These are phyloP conservation scores for Volvox africanus DNA, from an alignment of 139 green algal genomes.

Conservation along the genomic window DNA sequence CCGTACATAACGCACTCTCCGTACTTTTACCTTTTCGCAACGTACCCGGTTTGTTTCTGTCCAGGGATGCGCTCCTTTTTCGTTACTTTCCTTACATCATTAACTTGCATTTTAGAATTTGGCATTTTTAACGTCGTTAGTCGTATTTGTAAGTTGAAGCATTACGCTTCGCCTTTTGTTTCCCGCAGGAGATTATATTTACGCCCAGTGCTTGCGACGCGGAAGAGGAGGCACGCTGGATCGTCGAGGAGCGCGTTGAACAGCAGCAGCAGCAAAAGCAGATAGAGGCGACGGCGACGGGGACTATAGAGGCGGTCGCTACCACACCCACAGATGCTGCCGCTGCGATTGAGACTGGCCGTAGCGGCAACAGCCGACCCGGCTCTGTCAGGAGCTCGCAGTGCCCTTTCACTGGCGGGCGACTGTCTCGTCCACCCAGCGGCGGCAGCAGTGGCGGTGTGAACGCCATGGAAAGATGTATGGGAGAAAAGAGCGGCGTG, in stretches of 20 bases:
- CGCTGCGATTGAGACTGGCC: background rate
- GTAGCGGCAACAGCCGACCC: background rate
- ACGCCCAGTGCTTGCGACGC: background rate
- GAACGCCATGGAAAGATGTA: background rate
- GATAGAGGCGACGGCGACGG: background rate
- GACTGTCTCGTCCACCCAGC: background rate
- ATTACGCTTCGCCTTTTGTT: too few species aligned
- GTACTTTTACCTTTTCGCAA: too few species aligned
- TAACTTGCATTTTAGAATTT: too few species aligned
- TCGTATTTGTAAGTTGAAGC: too few species aligned
- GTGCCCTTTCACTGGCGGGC: conserved; percentile 27
- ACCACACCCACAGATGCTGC: background rate
- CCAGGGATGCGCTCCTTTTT: too few species aligned
- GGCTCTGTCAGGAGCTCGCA: background rate
- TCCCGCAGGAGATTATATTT: background rate
- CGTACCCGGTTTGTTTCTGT: too few species aligned
- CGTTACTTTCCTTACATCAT: too few species aligned
- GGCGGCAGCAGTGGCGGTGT: background rate
- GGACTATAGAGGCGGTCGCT: background rate
- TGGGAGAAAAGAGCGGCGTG: background rate
- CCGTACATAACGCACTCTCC: too few species aligned
- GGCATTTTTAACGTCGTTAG: too few species aligned
- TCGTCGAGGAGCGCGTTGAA: background rate
- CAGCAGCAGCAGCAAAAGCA: background rate
- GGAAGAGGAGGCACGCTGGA: conserved; percentile 30